These are phyloP conservation scores for Nissolia schottii DNA, from an alignment of 306 rosid species.

Conservation along the genomic window DNA sequence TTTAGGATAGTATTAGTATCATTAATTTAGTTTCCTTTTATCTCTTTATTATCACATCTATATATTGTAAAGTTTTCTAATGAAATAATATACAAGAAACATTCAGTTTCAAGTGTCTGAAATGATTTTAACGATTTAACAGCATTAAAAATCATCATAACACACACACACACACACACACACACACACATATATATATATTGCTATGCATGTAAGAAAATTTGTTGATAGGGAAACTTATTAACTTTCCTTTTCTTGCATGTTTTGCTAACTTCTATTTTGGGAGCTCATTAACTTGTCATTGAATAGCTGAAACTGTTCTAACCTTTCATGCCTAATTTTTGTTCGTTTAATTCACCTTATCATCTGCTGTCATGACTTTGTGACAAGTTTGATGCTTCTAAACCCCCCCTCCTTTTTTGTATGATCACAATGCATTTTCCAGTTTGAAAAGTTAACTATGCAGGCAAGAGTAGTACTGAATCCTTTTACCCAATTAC, in stretches of 20 bases:
- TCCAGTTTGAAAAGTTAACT: neutral
- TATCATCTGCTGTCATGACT: too few species aligned
- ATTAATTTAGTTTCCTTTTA: too few species aligned
- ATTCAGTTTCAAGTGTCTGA: too few species aligned
- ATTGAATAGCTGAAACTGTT: neutral
- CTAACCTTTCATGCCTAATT: neutral
- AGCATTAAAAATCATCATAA: neutral
- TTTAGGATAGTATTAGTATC: too few species aligned
- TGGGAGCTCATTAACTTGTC: neutral
- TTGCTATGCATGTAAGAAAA: neutral
- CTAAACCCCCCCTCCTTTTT: too few species aligned
- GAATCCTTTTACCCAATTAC: neutral
- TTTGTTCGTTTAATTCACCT: neutral
- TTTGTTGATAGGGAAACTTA: neutral
- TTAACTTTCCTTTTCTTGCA: neutral
- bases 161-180: too few species aligned
- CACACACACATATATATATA: neutral
- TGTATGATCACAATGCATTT: neutral
- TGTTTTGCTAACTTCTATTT: neutral
- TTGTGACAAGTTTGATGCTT: too few species aligned
- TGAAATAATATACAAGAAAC: too few species aligned
- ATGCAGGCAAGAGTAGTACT: neutral
- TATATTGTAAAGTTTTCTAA: too few species aligned
- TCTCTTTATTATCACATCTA: too few species aligned
- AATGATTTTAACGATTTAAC: neutral